Percentiles rank a stretch among this genome's conserved stretches.
These are phyloP conservation scores for Starmerella sp. DNA, from an alignment of 805 yeast genomes.

Conservation along the genomic window DNA sequence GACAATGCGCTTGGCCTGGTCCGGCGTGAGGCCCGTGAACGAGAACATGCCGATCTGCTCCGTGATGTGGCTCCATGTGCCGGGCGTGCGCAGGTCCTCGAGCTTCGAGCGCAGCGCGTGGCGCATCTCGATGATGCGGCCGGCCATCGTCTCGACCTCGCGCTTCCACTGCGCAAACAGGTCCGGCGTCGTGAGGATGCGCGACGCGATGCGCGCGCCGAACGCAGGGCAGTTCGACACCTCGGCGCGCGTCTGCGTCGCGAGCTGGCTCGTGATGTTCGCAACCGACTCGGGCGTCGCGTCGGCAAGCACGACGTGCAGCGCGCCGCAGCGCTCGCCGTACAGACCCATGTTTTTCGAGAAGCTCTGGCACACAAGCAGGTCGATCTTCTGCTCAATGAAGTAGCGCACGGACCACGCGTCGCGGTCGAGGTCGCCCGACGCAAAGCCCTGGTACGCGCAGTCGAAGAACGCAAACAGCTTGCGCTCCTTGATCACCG, in stretches of 20 bases:
- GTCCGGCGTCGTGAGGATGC: slow-evolving; percentile 54
- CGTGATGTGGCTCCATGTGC: slow-evolving; percentile 84
- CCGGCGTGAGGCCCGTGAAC: slow-evolving; percentile 72
- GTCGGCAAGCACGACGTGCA: slow-evolving; percentile 51
- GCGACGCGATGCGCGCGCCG: slow-evolving; percentile 83
- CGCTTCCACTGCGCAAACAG: slow-evolving; percentile 68
- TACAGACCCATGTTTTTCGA: slow-evolving; percentile 95
- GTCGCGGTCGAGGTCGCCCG: slow-evolving; percentile 73
- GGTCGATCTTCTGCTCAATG: slow-evolving; percentile 41
- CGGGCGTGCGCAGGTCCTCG: slow-evolving; percentile 62
- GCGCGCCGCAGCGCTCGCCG: slow-evolving; percentile 94
- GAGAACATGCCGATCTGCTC: slow-evolving; percentile 95
- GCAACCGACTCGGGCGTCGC: slow-evolving; percentile 39
- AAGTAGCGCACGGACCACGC: slow-evolving; percentile 67
- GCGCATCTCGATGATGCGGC: slow-evolving; percentile 75
- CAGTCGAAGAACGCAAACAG: slow-evolving; percentile 84
- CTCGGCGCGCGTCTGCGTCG: slow-evolving; percentile 67
- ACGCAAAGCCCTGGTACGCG: slow-evolving; percentile 96
- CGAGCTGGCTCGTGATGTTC: slow-evolving; percentile 56
- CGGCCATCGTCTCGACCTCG: slow-evolving; percentile 78
- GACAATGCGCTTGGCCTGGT: slow-evolving; percentile 66
- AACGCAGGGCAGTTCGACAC: slow-evolving; percentile 90
- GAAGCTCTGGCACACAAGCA: slow-evolving; percentile 83
- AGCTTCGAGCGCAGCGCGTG: slow-evolving; percentile 49
- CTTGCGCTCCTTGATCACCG: slow-evolving; percentile 44